Base-by-base conservation (phyloP, 108 stramenopile species). In the Seminavis robusta region DNA sequence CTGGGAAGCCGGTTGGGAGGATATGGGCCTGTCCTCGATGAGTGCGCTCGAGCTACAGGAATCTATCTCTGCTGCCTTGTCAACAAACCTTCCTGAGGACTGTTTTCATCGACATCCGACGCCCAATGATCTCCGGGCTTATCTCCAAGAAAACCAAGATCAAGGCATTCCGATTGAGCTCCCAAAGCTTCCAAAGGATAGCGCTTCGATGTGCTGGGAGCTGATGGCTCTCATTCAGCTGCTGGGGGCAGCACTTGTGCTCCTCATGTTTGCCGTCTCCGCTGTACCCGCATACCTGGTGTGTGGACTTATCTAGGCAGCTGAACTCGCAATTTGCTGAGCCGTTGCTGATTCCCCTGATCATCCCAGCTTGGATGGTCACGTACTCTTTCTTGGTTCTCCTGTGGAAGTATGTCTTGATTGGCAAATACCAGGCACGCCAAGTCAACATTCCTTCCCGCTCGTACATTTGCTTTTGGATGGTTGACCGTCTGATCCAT, bases 11-110 rank as follows among this genome's bases (percentile, higher is more conserved):
- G 17, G 33, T 6, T 54, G 52, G 52, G 36, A 54, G 4, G 52
- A 54, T 15, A 23, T 54, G 9, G 52, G 52, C 16, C 17, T 54
- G 52, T 33, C 40, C 6, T 54, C 52, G 4, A 54, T 54, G 52
- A 24, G 17, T 2, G 17, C 32, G 9, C 3, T 54, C 6, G 16
- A 33, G 40, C 38, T 54, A 16, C 16, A 33, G 19, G 34, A 54
- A 4, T 32, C 52, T 16, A 33, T 54, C 16, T 54, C 52, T 23
- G 34, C 36, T 38, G 16, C 34, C 6, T 54, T 10, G 6, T 13
- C 34, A 20, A 38, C 24, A n/a, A 38, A 5, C 33, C 32, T 54
- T 4, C 9, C 30, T 42, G 6, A 32, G 4, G 36, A 54, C 33
- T 33, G 21, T 17, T 54, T 54, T 38, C 6, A 54, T 6, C 52